A percentile compares a stretch with the other conserved stretches of the same genome.
Conservation (phyloP, 1,284 basidiomycete species). For the Melampsora abietis-canadensis region DNA sequence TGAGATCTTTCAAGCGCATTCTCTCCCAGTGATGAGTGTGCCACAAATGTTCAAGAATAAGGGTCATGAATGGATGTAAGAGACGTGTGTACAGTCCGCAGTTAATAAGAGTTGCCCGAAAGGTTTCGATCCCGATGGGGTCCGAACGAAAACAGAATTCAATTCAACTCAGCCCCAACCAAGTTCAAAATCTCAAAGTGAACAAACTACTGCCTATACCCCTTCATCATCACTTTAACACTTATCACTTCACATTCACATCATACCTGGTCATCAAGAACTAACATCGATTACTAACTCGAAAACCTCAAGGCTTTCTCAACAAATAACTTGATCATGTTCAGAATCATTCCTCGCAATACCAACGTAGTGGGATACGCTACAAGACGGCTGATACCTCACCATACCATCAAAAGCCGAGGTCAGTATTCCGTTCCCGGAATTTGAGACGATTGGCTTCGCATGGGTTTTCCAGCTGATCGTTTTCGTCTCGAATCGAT, state of each 20-base stretch:
- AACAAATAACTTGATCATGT: neutral
- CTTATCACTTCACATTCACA: neutral
- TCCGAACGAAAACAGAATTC: neutral
- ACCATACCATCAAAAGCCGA: neutral
- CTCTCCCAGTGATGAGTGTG: too few relatives aligned
- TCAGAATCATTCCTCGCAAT: constrained; percentile 1
- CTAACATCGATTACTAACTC: neutral
- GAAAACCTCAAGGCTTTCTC: neutral
- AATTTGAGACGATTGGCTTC: neutral
- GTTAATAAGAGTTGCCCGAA: too few relatives aligned
- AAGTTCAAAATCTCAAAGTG: neutral
- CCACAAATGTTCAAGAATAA: too few relatives aligned
- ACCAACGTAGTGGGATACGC: neutral
- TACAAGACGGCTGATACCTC: constrained; percentile 3
- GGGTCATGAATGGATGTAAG: too few relatives aligned
- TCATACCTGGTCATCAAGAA: neutral
- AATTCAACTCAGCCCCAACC: neutral
- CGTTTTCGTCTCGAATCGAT: neutral
- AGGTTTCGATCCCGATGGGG: neutral
- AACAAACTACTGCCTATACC: neutral
- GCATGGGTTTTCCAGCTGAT: neutral
- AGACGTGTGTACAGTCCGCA: too few relatives aligned
- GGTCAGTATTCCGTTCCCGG: neutral
- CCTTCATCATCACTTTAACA: neutral
- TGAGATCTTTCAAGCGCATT: too few relatives aligned